These are phyloP conservation scores for Perkinsus olseni DNA, from an alignment of 169 alveolate genomes.

Conservation along the genomic window DNA sequence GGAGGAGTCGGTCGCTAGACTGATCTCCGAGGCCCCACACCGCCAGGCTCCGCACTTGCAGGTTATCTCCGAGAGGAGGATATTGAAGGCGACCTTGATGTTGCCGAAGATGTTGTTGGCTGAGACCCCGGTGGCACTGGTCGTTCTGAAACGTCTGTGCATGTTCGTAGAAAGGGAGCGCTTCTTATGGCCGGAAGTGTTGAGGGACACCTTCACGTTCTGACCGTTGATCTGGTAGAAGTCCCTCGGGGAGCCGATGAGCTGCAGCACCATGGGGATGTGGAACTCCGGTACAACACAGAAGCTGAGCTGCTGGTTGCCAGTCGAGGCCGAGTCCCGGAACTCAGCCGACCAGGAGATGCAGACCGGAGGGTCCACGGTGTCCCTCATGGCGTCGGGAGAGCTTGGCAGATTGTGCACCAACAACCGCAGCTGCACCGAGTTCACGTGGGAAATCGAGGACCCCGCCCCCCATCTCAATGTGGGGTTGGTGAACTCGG, in stretches of 20 bases:
- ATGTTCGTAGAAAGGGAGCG: background rate
- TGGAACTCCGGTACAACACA: background rate
- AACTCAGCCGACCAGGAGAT: background rate
- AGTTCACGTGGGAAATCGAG: background rate
- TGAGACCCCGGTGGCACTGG: background rate
- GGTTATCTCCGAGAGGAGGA: background rate
- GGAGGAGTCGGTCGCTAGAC: background rate
- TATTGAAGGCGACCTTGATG: background rate
- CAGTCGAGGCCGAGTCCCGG: background rate
- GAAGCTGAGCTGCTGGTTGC: background rate
- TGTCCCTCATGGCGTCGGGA: background rate
- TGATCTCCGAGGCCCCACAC: background rate
- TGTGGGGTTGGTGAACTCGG: background rate
- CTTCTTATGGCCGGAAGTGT: background rate
- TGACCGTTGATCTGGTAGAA: background rate
- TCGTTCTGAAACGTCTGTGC: background rate
- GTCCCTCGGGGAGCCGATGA: background rate
- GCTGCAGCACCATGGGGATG: background rate
- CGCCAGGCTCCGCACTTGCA: background rate
- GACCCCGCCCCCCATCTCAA: background rate
- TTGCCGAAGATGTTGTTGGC: background rate
- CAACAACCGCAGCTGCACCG: background rate
- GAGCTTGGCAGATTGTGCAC: background rate
- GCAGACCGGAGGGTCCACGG: background rate
- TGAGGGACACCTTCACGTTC: background rate